Evolutionary conservation across 2,329 filamentous ascomycete genomes (phyloP).

Genomic region (Talaromyces rugulosus): DNA sequence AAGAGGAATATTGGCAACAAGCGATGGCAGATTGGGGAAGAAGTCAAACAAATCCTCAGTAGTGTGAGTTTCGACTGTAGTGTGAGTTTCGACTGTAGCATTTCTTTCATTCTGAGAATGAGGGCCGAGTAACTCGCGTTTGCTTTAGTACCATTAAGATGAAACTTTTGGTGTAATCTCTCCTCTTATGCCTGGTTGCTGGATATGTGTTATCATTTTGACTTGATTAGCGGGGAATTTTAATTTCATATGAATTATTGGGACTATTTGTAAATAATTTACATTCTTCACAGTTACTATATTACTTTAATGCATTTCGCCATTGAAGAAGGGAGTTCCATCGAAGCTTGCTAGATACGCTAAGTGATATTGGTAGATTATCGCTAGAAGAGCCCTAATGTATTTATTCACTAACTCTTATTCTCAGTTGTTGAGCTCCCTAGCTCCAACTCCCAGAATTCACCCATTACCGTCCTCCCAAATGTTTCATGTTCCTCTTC

Average conservation of each 20-base stretch:
- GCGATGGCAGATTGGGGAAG: constrained; percentile 7
- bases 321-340: background rate
- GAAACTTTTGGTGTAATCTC: background rate
- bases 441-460: constrained; percentile 20
- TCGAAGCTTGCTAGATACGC: background rate
- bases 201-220: background rate
- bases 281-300: background rate
- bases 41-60: background rate
- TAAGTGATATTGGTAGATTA: background rate
- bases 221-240: background rate
- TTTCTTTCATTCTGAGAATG: background rate
- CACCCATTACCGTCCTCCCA: constrained; percentile 18
- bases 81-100: background rate
- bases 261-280: background rate
- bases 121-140: background rate
- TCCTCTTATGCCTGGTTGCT: background rate
- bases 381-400: background rate
- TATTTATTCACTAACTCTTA: too few species aligned
- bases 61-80: background rate
- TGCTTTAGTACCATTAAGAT: background rate
- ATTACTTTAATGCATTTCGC: background rate
- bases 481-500: constrained; percentile 19
- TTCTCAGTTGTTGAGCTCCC: background rate
- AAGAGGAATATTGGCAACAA: constrained; percentile 3
- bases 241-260: background rate